phyloP scores from a whole-genome alignment of 2,329 filamentous ascomycete species.

The Arthrobotrys pseudoclavata region DNA sequence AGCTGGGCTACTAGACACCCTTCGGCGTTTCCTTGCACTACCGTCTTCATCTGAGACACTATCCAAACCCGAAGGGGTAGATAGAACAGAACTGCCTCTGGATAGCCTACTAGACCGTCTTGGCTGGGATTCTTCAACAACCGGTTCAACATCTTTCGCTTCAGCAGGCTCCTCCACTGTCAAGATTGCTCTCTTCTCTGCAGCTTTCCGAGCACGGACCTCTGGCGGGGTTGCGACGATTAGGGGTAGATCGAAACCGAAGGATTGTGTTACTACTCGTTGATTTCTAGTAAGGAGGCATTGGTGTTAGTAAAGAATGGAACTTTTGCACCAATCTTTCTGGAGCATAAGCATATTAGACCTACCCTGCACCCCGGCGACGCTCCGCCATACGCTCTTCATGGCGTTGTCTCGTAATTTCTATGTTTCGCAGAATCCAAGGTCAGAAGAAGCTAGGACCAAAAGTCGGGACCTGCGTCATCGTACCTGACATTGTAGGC shows the following conservation, averaged over 20 bases:
- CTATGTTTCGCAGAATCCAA: conserved; percentile 23
- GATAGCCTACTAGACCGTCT: conserved; percentile 44
- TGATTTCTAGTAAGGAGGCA: conserved; percentile 12
- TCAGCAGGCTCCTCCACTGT: not conserved
- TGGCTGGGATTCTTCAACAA: conserved; percentile 33
- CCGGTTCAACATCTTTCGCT: not conserved
- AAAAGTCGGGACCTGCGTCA: not conserved
- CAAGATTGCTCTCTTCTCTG: conserved; percentile 18
- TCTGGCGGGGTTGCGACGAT: conserved; percentile 51
- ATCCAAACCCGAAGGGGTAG: conserved; percentile 39
- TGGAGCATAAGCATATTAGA: not conserved
- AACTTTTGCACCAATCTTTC: not conserved
- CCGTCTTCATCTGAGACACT: conserved; percentile 32
- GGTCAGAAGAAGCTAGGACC: not conserved
- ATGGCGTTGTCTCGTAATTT: conserved; percentile 58
- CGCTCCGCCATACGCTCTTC: conserved; percentile 59
- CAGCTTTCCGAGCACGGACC: conserved; percentile 32
- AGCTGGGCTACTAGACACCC: conserved; percentile 33
- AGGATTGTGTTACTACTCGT: conserved; percentile 48
- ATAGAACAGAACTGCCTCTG: conserved; percentile 42
- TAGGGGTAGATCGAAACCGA: conserved; percentile 59
- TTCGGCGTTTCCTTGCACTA: conserved; percentile 46
- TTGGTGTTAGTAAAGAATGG: not conserved
- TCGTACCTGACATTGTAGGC: conserved; percentile 54
- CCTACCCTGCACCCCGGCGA: conserved; percentile 53